Evolutionary conservation across 306 rosid genomes (phyloP), one percentile per base, ranked within the genome.

Genomic region (Lathyrus oleraceus): DNA sequence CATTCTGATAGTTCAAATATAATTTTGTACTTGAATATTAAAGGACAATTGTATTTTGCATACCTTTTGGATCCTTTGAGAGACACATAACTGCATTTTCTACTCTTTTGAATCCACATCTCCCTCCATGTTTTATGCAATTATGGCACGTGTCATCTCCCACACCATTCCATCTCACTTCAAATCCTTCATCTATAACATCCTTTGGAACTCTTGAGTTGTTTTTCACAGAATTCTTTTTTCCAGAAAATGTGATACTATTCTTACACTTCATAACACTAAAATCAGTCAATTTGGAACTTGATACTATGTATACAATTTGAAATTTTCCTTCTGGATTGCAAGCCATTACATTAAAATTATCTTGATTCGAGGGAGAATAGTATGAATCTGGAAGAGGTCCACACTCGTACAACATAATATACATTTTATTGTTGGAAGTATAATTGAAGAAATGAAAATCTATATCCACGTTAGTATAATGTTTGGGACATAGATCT

Each of bases 121-220:
- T 76, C 3, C 80, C 87, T 6, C 82, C 73, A 5, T 62, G 60
- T 10, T 28, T 9, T 3, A 0, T 39, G 72, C 82, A 76, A 25
- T n/a, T 5, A 36, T 65, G 9, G 1, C 25, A 23, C 25, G 25
- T 23, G 2, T 10, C 40, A 21, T 9, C 78, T 25, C 30, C 48
- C 45, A 40, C 40, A 16, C 60, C 78, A 15, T 6, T 58, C 82
- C 84, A 83, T 6, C 12, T 12, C 4, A 83, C 70, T 65, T 84
- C 85, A 76, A 85, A 85, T 32, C 80, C 86, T 58, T 75, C 8
- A 4, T 1, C 65, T 38, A 85, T 3, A 12, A 3, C 6, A 43
- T 43, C 2, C 5, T 4, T 27, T 27, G 30, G 3, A 27, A 4
- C 30, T 27, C 5, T 27, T 27, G 3, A 14, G 5, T 12, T 10